These are phyloP conservation scores for Erysiphe neolycopersici DNA, from an alignment of 2,329 filamentous ascomycete genomes.

Conservation along the genomic window DNA sequence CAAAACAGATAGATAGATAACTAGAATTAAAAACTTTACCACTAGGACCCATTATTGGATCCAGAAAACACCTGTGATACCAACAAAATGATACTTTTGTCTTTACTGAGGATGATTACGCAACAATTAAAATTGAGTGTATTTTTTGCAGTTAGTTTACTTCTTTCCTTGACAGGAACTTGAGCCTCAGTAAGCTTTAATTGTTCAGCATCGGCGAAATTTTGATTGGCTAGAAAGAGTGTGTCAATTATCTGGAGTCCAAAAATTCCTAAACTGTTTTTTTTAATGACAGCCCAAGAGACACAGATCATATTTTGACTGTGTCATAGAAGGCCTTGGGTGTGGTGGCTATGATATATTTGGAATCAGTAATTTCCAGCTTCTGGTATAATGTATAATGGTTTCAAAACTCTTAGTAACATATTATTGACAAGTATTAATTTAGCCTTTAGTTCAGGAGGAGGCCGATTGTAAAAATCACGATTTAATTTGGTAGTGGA, in stretches of 20 bases:
- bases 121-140: neutral
- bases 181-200: conserved; percentile 1
- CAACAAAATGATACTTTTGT: too few relatives aligned
- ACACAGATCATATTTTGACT: conserved; percentile 1
- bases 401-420: conserved; percentile 1
- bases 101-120: neutral
- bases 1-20: too few relatives aligned
- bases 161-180: conserved; percentile 1
- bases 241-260: conserved; percentile 3
- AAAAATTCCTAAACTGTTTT: conserved; percentile 1
- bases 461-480: conserved; percentile 2
- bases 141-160: neutral
- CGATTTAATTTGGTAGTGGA: conserved; percentile 1
- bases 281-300: neutral
- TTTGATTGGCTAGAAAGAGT: conserved; percentile 1
- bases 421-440: neutral
- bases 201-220: conserved; percentile 1
- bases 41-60: too few relatives aligned
- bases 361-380: conserved; percentile 3
- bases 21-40: too few relatives aligned
- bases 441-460: neutral
- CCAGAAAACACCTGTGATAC: too few relatives aligned
- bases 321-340: conserved; percentile 1
- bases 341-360: conserved; percentile 2
- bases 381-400: conserved; percentile 3